These are phyloP conservation scores for Albophoma yamanashiensis DNA, from an alignment of 2,329 filamentous ascomycete species.

Conservation along the genomic window DNA sequence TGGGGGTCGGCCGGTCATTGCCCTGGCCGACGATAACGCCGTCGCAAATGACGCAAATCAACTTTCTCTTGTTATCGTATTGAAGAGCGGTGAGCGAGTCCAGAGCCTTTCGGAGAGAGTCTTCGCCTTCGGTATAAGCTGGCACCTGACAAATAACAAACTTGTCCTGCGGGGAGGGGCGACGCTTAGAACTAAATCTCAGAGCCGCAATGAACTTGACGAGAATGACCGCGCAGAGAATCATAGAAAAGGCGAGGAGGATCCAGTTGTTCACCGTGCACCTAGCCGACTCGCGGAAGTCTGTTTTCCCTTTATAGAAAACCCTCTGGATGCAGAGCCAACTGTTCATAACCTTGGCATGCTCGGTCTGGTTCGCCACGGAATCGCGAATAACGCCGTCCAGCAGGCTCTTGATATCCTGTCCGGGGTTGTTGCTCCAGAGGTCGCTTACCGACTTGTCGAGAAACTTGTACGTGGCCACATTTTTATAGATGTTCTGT, in stretches of 20 bases:
- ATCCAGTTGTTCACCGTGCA: slow-evolving; percentile 91
- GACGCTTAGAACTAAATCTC: slow-evolving; percentile 84
- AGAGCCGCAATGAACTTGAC: slow-evolving; percentile 89
- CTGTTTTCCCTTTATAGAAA: slow-evolving; percentile 73
- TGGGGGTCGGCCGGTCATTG: slow-evolving; percentile 92
- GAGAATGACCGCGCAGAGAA: slow-evolving; percentile 69
- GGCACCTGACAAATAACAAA: slow-evolving; percentile 98
- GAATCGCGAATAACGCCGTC: slow-evolving; percentile 38
- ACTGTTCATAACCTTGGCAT: slow-evolving; percentile 48
- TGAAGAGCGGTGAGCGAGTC: slow-evolving; percentile 90
- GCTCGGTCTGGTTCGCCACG: slow-evolving; percentile 38
- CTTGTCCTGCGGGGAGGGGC: slow-evolving; percentile 87
- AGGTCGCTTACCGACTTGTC: slow-evolving; percentile 55
- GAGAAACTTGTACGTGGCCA: slow-evolving; percentile 57
- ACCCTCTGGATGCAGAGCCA: slow-evolving; percentile 72
- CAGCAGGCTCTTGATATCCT: slow-evolving; percentile 62
- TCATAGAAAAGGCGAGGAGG: slow-evolving; percentile 73
- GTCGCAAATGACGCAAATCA: slow-evolving; percentile 93
- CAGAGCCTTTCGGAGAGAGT: slow-evolving; percentile 82
- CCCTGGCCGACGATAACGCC: slow-evolving; percentile 94
- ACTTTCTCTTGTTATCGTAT: slow-evolving; percentile 97
- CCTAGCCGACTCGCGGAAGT: slow-evolving; percentile 67
- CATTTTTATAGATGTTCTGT: slow-evolving; percentile 43
- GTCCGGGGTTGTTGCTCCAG: slow-evolving; percentile 66
- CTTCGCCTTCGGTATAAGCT: slow-evolving; percentile 95